Conservation (phyloP, 176 grass and related monocot species). For the Oryza glaberrima region DNA sequence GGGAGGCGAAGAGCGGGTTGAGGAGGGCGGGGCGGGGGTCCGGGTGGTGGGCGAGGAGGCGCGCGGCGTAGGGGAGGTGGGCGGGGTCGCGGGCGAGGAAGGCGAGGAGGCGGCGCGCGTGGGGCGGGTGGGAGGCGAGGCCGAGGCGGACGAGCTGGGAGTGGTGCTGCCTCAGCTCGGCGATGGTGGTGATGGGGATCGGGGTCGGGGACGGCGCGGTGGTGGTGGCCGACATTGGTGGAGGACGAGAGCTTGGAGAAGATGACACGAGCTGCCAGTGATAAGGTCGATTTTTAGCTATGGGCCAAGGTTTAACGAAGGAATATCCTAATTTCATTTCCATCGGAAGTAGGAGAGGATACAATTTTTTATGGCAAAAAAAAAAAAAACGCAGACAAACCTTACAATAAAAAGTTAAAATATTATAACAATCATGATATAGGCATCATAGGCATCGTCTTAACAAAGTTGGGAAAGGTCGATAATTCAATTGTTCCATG, state of each 20-base stretch:
- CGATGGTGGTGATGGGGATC: slow-evolving; percentile 52
- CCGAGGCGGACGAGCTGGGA: slow-evolving; percentile 66
- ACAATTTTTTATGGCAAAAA: no score
- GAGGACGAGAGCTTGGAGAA: neutral
- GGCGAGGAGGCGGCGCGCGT: slow-evolving; percentile 58
- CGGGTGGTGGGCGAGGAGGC: slow-evolving; percentile 63
- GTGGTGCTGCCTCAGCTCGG: slow-evolving; percentile 65
- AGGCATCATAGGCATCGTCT: no score
- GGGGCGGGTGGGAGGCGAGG: slow-evolving; percentile 48
- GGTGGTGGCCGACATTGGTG: slow-evolving; percentile 29
- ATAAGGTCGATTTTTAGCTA: neutral
- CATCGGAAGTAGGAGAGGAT: no score
- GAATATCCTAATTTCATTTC: neutral
- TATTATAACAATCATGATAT: no score
- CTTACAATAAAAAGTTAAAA: no score
- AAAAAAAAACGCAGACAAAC: no score
- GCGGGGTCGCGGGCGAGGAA: slow-evolving; percentile 60
- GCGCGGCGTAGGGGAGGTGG: slow-evolving; percentile 58
- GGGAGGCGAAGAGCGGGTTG: slow-evolving; percentile 65
- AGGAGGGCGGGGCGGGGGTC: slow-evolving; percentile 67
- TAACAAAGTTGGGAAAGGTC: no score
- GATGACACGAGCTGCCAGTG: neutral
- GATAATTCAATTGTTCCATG: no score
- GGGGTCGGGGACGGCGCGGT: slow-evolving; percentile 5
- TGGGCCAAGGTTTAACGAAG: neutral